Conservation (phyloP, 2,329 filamentous ascomycete species). For the Conoideocrella luteorostrata region DNA sequence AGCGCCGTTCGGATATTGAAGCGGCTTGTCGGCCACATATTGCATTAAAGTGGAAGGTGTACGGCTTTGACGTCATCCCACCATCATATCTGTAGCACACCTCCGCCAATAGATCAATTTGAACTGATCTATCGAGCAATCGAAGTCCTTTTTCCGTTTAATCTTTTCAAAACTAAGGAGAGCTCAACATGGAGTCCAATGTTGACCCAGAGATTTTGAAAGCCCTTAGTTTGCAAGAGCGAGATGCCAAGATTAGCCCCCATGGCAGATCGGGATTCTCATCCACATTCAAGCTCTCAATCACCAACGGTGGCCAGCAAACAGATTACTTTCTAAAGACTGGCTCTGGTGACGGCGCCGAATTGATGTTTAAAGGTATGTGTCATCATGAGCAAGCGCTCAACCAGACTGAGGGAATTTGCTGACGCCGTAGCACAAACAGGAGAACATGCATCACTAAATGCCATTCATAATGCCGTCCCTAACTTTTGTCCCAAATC, state of each 20-base stretch:
- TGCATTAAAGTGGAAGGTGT: background rate
- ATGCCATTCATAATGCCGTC: slow-evolving; percentile 67
- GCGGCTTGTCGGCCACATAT: too few relatives aligned
- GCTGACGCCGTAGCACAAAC: too few relatives aligned
- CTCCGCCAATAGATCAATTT: too few relatives aligned
- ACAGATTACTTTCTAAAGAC: slow-evolving; percentile 68
- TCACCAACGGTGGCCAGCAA: slow-evolving; percentile 39
- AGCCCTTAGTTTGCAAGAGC: slow-evolving; percentile 53
- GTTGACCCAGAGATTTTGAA: slow-evolving; percentile 58
- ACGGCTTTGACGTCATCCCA: slow-evolving; percentile 6
- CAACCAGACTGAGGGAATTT: too few relatives aligned
- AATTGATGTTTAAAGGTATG: slow-evolving; percentile 63
- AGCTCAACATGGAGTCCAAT: slow-evolving; percentile 34
- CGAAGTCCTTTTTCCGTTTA: too few relatives aligned
- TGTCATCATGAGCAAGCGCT: too few relatives aligned
- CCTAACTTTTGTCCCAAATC: slow-evolving; percentile 71
- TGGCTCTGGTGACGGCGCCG: slow-evolving; percentile 50
- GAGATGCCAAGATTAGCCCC: slow-evolving; percentile 46
- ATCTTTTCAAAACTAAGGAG: too few relatives aligned
- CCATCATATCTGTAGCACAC: background rate
- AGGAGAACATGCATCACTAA: slow-evolving; percentile 80
- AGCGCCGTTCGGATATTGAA: too few relatives aligned
- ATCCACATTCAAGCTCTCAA: slow-evolving; percentile 55
- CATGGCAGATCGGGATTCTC: slow-evolving; percentile 64
- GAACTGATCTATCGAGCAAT: too few relatives aligned